Percentiles rank a stretch among this genome's conserved stretches.
Evolutionary conservation across 2,329 filamentous ascomycete genomes (phyloP).

Genomic region (Talaromyces sp.): DNA sequence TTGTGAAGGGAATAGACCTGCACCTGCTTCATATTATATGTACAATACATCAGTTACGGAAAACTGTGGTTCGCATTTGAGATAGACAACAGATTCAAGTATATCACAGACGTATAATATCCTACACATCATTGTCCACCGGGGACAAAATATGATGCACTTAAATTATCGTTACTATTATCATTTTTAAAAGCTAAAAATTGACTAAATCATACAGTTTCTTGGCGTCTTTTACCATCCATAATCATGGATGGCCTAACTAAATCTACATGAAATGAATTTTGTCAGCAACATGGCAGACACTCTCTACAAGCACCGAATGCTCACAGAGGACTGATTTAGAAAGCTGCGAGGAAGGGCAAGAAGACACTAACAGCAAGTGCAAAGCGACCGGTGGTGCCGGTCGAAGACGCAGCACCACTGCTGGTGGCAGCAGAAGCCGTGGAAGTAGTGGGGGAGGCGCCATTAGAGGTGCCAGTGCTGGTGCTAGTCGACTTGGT

Average conservation of each 20-base stretch:
- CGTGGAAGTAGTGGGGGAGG: constrained; percentile 10
- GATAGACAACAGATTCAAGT: not conserved
- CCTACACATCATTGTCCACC: not conserved
- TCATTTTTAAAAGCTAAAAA: not conserved
- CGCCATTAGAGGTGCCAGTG: constrained; percentile 1
- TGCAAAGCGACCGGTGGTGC: not conserved
- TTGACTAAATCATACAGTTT: not conserved
- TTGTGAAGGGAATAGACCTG: not conserved
- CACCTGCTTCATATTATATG: not conserved
- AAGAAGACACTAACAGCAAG: constrained; percentile 5
- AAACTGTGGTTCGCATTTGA: not conserved
- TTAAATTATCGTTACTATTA: not conserved
- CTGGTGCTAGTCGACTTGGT: constrained; percentile 7
- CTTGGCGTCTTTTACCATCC: not conserved
- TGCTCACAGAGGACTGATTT: not conserved
- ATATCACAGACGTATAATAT: not conserved
- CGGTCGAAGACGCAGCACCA: constrained; percentile 11
- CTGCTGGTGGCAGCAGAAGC: constrained; percentile 10
- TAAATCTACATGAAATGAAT: not conserved
- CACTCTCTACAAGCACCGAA: not conserved
- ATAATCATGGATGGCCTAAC: not conserved
- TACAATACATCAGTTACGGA: not conserved
- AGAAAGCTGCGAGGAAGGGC: constrained; percentile 1
- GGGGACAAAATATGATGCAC: not conserved
- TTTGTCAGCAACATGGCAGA: not conserved